Base-by-base conservation (phyloP, 345 rosid genomes). In the Abelmoschus esculentus region DNA sequence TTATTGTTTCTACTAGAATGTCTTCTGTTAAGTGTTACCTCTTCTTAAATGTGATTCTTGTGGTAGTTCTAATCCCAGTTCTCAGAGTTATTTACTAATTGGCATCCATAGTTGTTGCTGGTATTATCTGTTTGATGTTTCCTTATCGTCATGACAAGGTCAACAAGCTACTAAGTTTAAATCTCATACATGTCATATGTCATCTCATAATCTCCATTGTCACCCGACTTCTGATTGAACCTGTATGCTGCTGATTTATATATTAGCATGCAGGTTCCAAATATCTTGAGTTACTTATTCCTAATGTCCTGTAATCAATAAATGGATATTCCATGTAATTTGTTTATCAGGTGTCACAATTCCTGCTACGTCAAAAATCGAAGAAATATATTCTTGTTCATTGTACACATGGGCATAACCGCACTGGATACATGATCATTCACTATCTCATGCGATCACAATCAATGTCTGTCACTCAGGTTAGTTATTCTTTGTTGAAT, bases 341-440 rank as follows among this genome's bases (percentile, higher is more conserved):
- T 64, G 55, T 46, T 70, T 67, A 76, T n/a, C 85, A 95, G 99
- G 99, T 87, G 65, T 77, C 77, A 55, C 96, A 88, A 70, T 95
- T 95, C 72, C 72, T 90, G 32, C 44, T 46, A 63, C 88, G 85
- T 69, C 96, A 88, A 76, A 95, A 88, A 77, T 47, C 90, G 10
- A 92, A 90, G 84, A 89, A 89, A 80, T 83, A 77, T 76, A 81
- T 96, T 66, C 90, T 96, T 40, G 99, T 96, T 69, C 99, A 96
- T 76, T 96, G 99, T 80, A 96, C 99, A 1, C 99, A 96, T 81
- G 99, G 99, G 40, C 97, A 90, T 78, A 92, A 96, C 67, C 96
- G 99, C 32, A 96, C 99, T 13, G 98, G 99, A 70, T 96, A 83
- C 77, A 96, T 96, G 99, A 87, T 92, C 52, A 85, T 90, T 31